Evolutionary conservation across 768 basidiomycete species (phyloP).

Genomic region (Crepidotus variabilis): DNA sequence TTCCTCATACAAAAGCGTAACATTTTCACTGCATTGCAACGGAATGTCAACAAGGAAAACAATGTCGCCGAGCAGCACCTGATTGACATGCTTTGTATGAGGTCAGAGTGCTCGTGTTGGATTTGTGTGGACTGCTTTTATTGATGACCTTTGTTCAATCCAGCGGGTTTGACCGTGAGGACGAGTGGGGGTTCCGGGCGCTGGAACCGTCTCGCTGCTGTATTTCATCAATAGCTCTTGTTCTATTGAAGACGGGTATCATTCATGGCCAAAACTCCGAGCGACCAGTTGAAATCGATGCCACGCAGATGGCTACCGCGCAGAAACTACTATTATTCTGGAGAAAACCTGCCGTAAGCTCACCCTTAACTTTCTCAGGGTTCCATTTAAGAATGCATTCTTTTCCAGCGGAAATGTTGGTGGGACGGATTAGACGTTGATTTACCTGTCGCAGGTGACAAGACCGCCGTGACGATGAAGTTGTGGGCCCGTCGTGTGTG

Average conservation of each 20-base stretch:
- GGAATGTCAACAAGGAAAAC: constrained; percentile 99
- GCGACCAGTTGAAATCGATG: constrained; percentile 78
- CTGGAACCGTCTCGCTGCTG: constrained; percentile 95
- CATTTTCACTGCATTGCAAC: constrained; percentile 96
- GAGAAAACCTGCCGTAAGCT: constrained; percentile 97
- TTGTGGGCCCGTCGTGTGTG: constrained; percentile 97
- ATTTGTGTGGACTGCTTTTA: background rate
- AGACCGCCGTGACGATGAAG: constrained; percentile 62
- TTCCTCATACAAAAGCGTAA: constrained; percentile 85
- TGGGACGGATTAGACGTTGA: constrained; percentile 98
- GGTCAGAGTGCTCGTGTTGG: constrained; percentile 43
- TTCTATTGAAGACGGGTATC: constrained; percentile 96
- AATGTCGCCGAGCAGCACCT: constrained; percentile 98
- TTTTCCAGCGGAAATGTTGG: constrained; percentile 91
- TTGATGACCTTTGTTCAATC: constrained; percentile 9
- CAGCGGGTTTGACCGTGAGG: constrained; percentile 96
- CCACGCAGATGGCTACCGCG: constrained; percentile 92
- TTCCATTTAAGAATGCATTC: constrained; percentile 5
- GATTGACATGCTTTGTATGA: constrained; percentile 99
- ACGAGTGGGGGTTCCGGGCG: constrained; percentile 96
- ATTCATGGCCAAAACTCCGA: constrained; percentile 68
- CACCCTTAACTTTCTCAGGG: constrained; percentile 4
- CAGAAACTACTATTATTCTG: constrained; percentile 97
- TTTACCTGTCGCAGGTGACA: constrained; percentile 53
- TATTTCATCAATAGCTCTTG: constrained; percentile 97